Evolutionary conservation across 768 basidiomycete species (phyloP), one percentile per base, ranked within the genome.

Genomic region (Mycena vulgaris): DNA sequence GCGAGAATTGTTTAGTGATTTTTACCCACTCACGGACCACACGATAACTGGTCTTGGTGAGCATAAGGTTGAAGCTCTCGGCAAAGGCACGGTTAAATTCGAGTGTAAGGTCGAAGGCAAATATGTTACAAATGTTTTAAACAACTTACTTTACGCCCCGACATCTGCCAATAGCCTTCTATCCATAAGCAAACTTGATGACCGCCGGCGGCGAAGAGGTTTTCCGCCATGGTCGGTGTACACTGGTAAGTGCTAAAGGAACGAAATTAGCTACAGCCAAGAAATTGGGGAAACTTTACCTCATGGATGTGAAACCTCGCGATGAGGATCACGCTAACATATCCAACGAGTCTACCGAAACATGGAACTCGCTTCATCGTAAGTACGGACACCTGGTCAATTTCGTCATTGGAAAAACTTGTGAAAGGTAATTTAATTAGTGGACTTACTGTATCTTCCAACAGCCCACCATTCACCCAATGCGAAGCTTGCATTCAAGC

Each of bases 401-500:
- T n/a, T n/a, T n/a, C n/a, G n/a, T n/a, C n/a, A n/a, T n/a, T n/a
- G n/a, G n/a, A n/a, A n/a, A n/a, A n/a, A n/a, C n/a, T n/a, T n/a
- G n/a, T n/a, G n/a, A n/a, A n/a, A n/a, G n/a, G n/a, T 42, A 58
- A 58, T 2, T 23, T 42, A 42, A 58, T 40, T 58, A 27, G 42
- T 7, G 56, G 56, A 58, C 37, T 58, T 58, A 58, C 56, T 58
- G 33, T 55, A 55, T 55, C 53, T 37, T 33, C 53, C 21, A 39
- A 58, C 17, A 42, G 39, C 56, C 37, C 56, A 40, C 39, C 56
- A 27, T 58, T 58, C 39, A 58, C 39, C 25, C 59, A 61, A 49
- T 49, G 59, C 45, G 45, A 61, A 39, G 48, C 59, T 47, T 61
- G 45, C 14, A 61, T 61, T 49, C 59, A 49, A 49, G 59, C 45